These are phyloP conservation scores for Axilococcus clingmanii DNA, from an alignment of 139 green algal genomes.

Conservation along the genomic window DNA sequence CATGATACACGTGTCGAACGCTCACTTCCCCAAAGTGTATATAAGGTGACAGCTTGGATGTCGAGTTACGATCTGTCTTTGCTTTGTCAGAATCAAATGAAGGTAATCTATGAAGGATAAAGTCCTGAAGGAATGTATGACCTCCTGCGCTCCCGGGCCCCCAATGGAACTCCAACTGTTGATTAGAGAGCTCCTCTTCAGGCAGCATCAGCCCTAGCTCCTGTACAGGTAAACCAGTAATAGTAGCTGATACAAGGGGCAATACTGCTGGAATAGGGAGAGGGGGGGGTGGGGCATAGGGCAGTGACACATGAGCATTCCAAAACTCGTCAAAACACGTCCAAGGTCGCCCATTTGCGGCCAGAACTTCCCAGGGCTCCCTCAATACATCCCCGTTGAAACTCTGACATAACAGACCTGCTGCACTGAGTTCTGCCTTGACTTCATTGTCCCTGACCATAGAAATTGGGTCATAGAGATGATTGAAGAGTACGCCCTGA, in stretches of 20 bases:
- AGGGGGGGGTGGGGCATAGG: constrained; percentile 40
- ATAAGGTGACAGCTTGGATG: constrained; percentile 80
- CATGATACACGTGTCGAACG: constrained; percentile 57
- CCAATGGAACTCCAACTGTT: constrained; percentile 73
- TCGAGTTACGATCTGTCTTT: constrained; percentile 71
- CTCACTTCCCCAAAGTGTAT: constrained; percentile 83
- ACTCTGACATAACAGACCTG: constrained; percentile 38
- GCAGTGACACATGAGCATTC: constrained; percentile 27
- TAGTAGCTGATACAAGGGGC: constrained; percentile 21
- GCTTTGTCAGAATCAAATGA: constrained; percentile 57
- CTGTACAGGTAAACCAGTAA: constrained; percentile 14
- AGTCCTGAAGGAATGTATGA: constrained; percentile 48
- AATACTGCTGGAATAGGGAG: constrained; percentile 32
- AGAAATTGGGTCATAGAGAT: constrained; percentile 90
- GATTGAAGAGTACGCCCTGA: constrained; percentile 80
- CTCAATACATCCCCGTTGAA: constrained; percentile 87
- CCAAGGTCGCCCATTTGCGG: constrained; percentile 50
- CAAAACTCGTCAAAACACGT: constrained; percentile 74
- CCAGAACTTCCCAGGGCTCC: constrained; percentile 85
- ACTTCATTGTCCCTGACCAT: constrained; percentile 80
- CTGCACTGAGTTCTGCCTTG: constrained; percentile 48
- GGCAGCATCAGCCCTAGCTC: constrained; percentile 62
- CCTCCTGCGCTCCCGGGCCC: constrained; percentile 51
- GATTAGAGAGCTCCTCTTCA: constrained; percentile 59
- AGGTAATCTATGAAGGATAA: constrained; percentile 49